Evolutionary conservation across 1,284 basidiomycete species (phyloP).

Genomic region (Malassezia japonica): DNA sequence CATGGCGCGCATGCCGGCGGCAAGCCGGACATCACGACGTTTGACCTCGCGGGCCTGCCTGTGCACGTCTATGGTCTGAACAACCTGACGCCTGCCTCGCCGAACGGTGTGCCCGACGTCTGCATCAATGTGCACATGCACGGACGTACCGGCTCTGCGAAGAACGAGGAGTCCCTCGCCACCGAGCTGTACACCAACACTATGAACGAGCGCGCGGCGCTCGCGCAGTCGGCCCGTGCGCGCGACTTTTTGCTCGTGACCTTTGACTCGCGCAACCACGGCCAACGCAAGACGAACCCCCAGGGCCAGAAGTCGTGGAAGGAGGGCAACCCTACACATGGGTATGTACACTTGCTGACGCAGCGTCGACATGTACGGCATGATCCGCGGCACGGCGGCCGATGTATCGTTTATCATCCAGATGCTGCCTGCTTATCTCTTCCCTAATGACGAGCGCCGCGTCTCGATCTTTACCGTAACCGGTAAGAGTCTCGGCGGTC

Average conservation of each 20-base stretch:
- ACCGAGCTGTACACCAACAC: slow-evolving; percentile 33
- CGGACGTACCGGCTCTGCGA: slow-evolving; percentile 35
- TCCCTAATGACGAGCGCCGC: slow-evolving; percentile 59
- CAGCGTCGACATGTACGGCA: slow-evolving; percentile 47
- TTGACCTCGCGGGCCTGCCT: slow-evolving; percentile 38
- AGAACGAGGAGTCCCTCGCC: slow-evolving; percentile 34
- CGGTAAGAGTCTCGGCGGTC: slow-evolving; percentile 68
- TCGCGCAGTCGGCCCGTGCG: slow-evolving; percentile 7
- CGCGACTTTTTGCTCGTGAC: slow-evolving; percentile 45
- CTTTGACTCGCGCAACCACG: slow-evolving; percentile 50
- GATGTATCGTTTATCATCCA: slow-evolving; percentile 74
- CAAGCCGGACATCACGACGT: slow-evolving; percentile 14
- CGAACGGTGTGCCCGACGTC: slow-evolving; percentile 23
- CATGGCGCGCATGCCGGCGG: not conserved
- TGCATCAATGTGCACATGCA: slow-evolving; percentile 40
- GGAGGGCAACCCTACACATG: slow-evolving; percentile 39
- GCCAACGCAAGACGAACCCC: slow-evolving; percentile 39
- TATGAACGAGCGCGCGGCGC: slow-evolving; percentile 19
- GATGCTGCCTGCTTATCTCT: slow-evolving; percentile 67
- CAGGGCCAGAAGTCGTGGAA: slow-evolving; percentile 46
- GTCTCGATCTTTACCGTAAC: slow-evolving; percentile 61
- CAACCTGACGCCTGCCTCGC: slow-evolving; percentile 24
- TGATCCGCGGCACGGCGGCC: slow-evolving; percentile 57
- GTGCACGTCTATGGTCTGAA: slow-evolving; percentile 39
- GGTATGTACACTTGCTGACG: slow-evolving; percentile 11